Conservation (phyloP, 371 early-diverging fungal species). For the Actinomortierella ambigua region DNA sequence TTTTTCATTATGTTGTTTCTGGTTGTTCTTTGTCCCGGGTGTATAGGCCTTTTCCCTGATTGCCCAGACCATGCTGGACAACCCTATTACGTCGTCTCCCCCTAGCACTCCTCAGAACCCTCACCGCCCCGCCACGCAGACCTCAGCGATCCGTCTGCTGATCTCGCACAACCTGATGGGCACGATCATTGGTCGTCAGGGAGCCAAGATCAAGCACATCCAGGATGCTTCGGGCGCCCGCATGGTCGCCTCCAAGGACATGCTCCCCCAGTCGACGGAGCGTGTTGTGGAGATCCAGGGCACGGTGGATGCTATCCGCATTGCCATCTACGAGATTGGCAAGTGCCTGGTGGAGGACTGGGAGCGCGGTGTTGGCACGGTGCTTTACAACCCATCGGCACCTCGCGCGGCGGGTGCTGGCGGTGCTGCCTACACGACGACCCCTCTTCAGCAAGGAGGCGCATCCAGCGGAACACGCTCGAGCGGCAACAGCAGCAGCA, state of each 20-base stretch:
- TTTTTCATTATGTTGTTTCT: neutral
- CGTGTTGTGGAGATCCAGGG: slow-evolving; percentile 86
- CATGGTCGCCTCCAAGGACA: slow-evolving; percentile 84
- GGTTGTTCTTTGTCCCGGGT: neutral
- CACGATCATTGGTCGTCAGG: slow-evolving; percentile 86
- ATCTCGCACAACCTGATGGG: slow-evolving; percentile 89
- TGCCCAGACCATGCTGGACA: slow-evolving; percentile 83
- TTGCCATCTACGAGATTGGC: slow-evolving; percentile 81
- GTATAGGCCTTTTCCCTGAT: slow-evolving; percentile 72
- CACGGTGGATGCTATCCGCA: slow-evolving; percentile 67
- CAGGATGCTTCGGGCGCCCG: slow-evolving; percentile 83
- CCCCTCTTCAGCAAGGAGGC: slow-evolving; percentile 12
- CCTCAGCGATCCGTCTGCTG: slow-evolving; percentile 71
- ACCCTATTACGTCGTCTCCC: slow-evolving; percentile 64
- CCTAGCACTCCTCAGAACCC: slow-evolving; percentile 54
- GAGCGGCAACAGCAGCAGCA: slow-evolving; percentile 6
- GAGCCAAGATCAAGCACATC: slow-evolving; percentile 85
- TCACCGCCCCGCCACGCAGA: slow-evolving; percentile 37
- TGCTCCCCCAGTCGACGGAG: slow-evolving; percentile 86
- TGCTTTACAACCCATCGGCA: slow-evolving; percentile 71
- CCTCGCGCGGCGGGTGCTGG: slow-evolving; percentile 9
- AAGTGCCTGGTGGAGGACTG: slow-evolving; percentile 73
- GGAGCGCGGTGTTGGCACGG: slow-evolving; percentile 70
- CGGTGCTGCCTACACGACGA: slow-evolving; percentile 21
- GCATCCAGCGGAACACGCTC: slow-evolving; percentile 17